Percentiles rank a stretch among this genome's conserved stretches.
Conservation (phyloP, 2,329 filamentous ascomycete species). For the Calonectria ilicicola region DNA sequence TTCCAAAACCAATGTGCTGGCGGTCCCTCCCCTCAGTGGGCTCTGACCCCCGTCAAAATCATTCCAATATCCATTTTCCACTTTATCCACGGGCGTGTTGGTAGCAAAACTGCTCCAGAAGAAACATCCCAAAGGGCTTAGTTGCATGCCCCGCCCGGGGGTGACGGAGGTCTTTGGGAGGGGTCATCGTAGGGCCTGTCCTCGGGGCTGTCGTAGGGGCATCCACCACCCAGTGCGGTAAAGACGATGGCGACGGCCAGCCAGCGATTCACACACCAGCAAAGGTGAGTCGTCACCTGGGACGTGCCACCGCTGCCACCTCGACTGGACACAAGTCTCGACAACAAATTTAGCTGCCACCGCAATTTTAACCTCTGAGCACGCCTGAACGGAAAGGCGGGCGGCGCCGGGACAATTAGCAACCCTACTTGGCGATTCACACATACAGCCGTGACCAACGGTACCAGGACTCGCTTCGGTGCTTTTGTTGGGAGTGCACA, state of each 20-base stretch:
- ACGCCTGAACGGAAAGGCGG: conserved; percentile 22
- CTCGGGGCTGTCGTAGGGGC: conserved; percentile 7
- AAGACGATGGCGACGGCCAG: not conserved
- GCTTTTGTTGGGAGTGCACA: conserved; percentile 8
- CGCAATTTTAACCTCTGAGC: conserved; percentile 39
- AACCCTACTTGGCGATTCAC: not conserved
- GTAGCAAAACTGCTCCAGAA: conserved; percentile 23
- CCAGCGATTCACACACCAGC: conserved; percentile 3
- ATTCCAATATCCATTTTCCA: conserved; percentile 19
- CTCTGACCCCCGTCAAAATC: conserved; percentile 15
- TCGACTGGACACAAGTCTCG: conserved; percentile 23
- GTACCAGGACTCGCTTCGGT: not conserved
- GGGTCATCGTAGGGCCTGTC: conserved; percentile 11
- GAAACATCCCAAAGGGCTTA: conserved; percentile 34
- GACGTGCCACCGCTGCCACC: conserved; percentile 32
- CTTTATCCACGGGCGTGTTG: conserved; percentile 31
- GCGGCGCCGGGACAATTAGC: conserved; percentile 20
- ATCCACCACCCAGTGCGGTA: conserved; percentile 28
- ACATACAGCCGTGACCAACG: not conserved
- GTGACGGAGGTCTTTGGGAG: conserved; percentile 12
- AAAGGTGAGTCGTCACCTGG: conserved; percentile 33
- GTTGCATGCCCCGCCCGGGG: conserved; percentile 31
- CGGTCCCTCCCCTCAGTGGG: conserved; percentile 10
- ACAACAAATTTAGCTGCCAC: conserved; percentile 40
- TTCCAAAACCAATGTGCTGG: conserved; percentile 17